Conservation (phyloP, 768 basidiomycete genomes). For the Termitomyces titanicus region DNA sequence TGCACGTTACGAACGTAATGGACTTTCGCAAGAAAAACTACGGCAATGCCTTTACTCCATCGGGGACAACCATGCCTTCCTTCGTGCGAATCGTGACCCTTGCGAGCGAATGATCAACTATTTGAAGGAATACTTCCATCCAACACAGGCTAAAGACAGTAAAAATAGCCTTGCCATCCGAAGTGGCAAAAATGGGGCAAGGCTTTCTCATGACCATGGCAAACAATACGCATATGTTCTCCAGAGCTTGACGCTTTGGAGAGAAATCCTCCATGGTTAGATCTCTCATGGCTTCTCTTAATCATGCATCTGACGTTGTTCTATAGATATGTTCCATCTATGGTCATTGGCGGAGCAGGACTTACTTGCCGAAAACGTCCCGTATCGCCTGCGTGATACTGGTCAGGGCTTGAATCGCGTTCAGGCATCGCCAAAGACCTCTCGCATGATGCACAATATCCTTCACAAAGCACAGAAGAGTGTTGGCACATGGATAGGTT, state of each 20-base stretch:
- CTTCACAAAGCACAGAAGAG: constrained; percentile 79
- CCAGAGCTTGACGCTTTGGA: constrained; percentile 85
- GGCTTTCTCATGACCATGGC: constrained; percentile 79
- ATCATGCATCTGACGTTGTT: constrained; percentile 4
- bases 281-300: not conserved
- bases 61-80: constrained; percentile 87
- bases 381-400: constrained; percentile 83
- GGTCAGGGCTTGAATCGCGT: constrained; percentile 91
- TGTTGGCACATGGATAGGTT: constrained; percentile 83
- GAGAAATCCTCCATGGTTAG: constrained; percentile 79
- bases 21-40: constrained; percentile 61
- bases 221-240: constrained; percentile 85
- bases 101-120: constrained; percentile 82
- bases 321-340: constrained; percentile 80
- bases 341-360: constrained; percentile 84
- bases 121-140: constrained; percentile 74
- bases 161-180: constrained; percentile 75
- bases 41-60: constrained; percentile 84
- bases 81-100: constrained; percentile 82
- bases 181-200: constrained; percentile 75
- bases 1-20: constrained; percentile 52
- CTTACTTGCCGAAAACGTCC: constrained; percentile 66
- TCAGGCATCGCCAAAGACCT: constrained; percentile 82
- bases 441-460: constrained; percentile 87
- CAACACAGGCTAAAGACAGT: constrained; percentile 60